These are phyloP conservation scores for Brasilioporus rufonigricans DNA, from an alignment of 768 basidiomycete genomes.

Conservation along the genomic window DNA sequence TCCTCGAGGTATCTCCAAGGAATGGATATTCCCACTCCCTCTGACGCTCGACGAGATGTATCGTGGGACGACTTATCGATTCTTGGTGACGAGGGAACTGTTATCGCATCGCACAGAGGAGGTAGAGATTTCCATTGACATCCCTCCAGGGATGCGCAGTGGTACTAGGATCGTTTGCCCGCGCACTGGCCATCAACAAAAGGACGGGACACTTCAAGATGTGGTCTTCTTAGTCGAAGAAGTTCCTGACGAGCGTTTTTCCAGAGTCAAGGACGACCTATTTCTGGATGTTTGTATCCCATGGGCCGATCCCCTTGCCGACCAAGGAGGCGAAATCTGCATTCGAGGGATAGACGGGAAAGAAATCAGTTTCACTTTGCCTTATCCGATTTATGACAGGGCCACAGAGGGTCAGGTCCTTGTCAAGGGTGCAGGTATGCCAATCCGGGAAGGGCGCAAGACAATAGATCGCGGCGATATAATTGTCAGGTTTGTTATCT, in stretches of 20 bases:
- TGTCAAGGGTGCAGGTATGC: constrained; percentile 68
- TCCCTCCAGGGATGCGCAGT: constrained; percentile 59
- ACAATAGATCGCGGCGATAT: constrained; percentile 60
- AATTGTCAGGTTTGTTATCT: constrained; percentile 49
- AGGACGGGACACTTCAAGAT: constrained; percentile 56
- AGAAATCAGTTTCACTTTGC: constrained; percentile 48
- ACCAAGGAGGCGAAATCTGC: constrained; percentile 47
- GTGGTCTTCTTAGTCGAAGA: constrained; percentile 67
- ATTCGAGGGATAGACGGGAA: constrained; percentile 60
- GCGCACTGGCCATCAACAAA: constrained; percentile 64
- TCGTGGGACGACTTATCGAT: constrained; percentile 52
- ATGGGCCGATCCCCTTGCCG: constrained; percentile 49
- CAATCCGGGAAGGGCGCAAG: constrained; percentile 50
- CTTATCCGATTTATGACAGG: constrained; percentile 49
- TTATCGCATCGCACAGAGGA: constrained; percentile 48
- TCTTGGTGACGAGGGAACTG: constrained; percentile 57
- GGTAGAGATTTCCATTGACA: constrained; percentile 56
- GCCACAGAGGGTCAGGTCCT: constrained; percentile 47
- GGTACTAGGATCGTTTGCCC: constrained; percentile 61
- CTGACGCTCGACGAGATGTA: constrained; percentile 63
- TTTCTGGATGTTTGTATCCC: constrained; percentile 53
- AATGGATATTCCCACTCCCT: constrained; percentile 67
- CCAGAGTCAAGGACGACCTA: constrained; percentile 55
- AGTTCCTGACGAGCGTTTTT: constrained; percentile 54
- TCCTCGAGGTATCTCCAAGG: constrained; percentile 43